Conservation (phyloP, 176 grass and related monocot genomes). For the Oryza coarctata region DNA sequence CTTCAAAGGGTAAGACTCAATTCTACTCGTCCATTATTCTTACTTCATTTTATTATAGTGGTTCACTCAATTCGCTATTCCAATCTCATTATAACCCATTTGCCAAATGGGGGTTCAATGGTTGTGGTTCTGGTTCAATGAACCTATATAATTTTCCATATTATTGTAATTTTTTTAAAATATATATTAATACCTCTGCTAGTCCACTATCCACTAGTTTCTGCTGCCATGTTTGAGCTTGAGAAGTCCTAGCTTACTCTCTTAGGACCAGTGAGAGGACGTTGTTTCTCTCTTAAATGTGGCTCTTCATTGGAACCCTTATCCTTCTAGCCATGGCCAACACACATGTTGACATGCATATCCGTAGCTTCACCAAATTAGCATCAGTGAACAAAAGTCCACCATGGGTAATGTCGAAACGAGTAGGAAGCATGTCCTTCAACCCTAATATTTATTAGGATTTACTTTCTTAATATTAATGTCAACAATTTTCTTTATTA, state of each 20-base stretch:
- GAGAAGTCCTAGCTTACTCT: not conserved
- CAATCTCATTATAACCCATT: no score
- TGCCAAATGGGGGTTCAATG: not conserved
- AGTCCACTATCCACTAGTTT: not conserved
- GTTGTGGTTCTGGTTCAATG: not conserved
- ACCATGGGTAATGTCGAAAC: conserved; percentile 15
- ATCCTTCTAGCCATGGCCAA: conserved; percentile 23
- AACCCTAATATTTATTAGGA: not conserved
- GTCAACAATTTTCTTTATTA: not conserved
- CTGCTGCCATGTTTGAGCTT: not conserved
- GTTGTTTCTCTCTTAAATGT: not conserved
- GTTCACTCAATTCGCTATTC: no score
- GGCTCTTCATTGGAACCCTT: conserved; percentile 6
- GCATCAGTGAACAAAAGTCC: not conserved
- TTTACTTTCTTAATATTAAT: no score
- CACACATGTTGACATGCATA: conserved; percentile 22
- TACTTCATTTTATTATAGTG: no score
- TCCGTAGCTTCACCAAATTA: not conserved
- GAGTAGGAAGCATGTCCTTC: conserved; percentile 4
- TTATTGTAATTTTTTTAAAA: not conserved
- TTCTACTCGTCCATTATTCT: no score
- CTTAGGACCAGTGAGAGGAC: not conserved
- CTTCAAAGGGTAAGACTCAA: no score
- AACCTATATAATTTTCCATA: not conserved
- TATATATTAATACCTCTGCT: not conserved